Evolutionary conservation across 2,329 filamentous ascomycete genomes (phyloP), one percentile per base, ranked within the genome.

Genomic region (Cephalotrichum gorgonifer): DNA sequence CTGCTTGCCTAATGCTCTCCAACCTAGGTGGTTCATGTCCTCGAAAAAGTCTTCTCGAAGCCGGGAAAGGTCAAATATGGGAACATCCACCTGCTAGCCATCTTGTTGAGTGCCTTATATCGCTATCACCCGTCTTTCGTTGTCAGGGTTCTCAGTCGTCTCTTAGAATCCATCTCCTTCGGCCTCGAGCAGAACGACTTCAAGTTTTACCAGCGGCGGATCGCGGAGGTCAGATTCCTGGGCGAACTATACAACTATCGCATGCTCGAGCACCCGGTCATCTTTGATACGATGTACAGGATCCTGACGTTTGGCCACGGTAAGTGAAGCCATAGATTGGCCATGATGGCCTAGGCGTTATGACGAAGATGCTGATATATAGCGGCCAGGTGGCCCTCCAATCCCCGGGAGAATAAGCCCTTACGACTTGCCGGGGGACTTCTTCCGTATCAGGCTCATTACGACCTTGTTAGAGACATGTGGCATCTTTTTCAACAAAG

Each of bases 181-280:
- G 93, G 93, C 1, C 74, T 98, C 2, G 93, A 98, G 65, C 81
- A 90, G 57, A 97, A 97, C 58, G 93, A 98, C 62, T 98, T 96
- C 75, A 90, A 94, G 59, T 94, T 89, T 69, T 96, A 95, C 62
- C 93, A 98, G 66, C 85, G 90, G 52, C 85, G 93, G 22, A 84
- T 98, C 53, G 88, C 94, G 3, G 91, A 97, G 64, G 88, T 95
- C 60, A 97, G 96, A 63, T 98, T 96, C 62, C 74, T 98, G 5
- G 90, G 88, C 22, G 93, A 98, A 66, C 78, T 98, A 9, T 98
- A 98, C 70, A 95, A 96, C 60, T 98, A 97, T 63, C 86, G 93
- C 50, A 88, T 98, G 79, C 78, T 98, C 33, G 93, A 98, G 64
- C 93, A 95, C 41, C 86, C 88, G 0, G 86, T 97, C 23, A 85